These are phyloP conservation scores for Cryphonectria nitschkei DNA, from an alignment of 2,329 filamentous ascomycete genomes.

Conservation along the genomic window DNA sequence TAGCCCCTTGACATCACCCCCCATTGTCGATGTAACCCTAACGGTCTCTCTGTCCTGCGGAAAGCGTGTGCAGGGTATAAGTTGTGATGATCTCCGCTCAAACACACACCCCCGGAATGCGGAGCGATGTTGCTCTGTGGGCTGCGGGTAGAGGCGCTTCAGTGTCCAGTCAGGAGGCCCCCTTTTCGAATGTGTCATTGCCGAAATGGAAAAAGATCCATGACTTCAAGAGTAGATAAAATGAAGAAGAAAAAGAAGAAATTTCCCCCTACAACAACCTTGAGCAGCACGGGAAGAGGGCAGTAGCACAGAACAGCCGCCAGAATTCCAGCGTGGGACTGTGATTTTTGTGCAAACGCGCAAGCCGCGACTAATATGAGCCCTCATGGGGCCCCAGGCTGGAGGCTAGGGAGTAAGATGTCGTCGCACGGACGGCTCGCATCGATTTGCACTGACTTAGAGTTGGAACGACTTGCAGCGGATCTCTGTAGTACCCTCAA, in stretches of 20 bases:
- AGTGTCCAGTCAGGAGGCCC: conserved; percentile 13
- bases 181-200: neutral
- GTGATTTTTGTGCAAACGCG: conserved; percentile 16
- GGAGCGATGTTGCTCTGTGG: conserved; percentile 7
- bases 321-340: neutral
- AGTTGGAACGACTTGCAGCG: conserved; percentile 3
- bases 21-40: conserved; percentile 10
- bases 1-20: conserved; percentile 10
- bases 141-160: conserved; percentile 12
- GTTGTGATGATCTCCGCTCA: conserved; percentile 7
- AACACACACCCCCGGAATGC: conserved; percentile 1
- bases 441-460: neutral
- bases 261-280: neutral
- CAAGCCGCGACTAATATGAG: conserved; percentile 12
- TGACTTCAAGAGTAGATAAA: neutral
- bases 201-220: neutral
- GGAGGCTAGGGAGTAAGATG: neutral
- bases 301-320: neutral
- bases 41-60: neutral
- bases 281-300: neutral
- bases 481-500: neutral
- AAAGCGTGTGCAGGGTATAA: neutral
- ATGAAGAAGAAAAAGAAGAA: neutral
- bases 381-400: too few relatives aligned
- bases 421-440: conserved; percentile 7